These are phyloP conservation scores for Anastatica hierochuntica DNA, from an alignment of 345 rosid species.

Conservation along the genomic window DNA sequence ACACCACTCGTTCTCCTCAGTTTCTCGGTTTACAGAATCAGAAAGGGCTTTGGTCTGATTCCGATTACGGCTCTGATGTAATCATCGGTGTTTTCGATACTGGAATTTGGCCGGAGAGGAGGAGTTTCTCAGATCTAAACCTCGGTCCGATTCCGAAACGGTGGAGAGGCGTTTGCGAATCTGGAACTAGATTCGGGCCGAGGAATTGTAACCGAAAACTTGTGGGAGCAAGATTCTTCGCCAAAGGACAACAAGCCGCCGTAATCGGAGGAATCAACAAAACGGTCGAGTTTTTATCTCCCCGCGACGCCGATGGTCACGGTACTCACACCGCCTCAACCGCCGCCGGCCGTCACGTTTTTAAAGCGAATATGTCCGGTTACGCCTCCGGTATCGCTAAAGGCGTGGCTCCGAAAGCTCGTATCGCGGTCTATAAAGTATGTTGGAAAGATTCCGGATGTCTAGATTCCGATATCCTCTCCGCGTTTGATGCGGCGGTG, in stretches of 20 bases:
- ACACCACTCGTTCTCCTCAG: slow-evolving; percentile 79
- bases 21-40: slow-evolving; percentile 72
- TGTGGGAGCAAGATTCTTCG: slow-evolving; percentile 53
- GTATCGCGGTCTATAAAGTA: slow-evolving; percentile 56
- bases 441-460: slow-evolving; percentile 75
- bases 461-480: slow-evolving; percentile 63
- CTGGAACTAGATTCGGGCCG: slow-evolving; percentile 30
- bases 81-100: slow-evolving; percentile 67
- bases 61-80: slow-evolving; percentile 72
- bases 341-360: slow-evolving; percentile 48
- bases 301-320: slow-evolving; percentile 75
- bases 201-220: slow-evolving; percentile 51
- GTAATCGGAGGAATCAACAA: slow-evolving; percentile 47
- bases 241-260: slow-evolving; percentile 55
- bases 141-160: slow-evolving; percentile 56
- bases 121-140: slow-evolving; percentile 63
- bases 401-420: slow-evolving; percentile 72
- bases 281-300: slow-evolving; percentile 57
- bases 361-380: slow-evolving; percentile 56
- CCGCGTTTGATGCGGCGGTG: slow-evolving; percentile 19
- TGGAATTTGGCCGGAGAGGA: slow-evolving; percentile 65
- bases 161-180: slow-evolving; percentile 66
- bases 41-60: slow-evolving; percentile 66
- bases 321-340: slow-evolving; percentile 74
- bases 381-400: slow-evolving; percentile 65